Base-by-base conservation (phyloP, 106 monocot species). In the Dendrobium catenatum region DNA sequence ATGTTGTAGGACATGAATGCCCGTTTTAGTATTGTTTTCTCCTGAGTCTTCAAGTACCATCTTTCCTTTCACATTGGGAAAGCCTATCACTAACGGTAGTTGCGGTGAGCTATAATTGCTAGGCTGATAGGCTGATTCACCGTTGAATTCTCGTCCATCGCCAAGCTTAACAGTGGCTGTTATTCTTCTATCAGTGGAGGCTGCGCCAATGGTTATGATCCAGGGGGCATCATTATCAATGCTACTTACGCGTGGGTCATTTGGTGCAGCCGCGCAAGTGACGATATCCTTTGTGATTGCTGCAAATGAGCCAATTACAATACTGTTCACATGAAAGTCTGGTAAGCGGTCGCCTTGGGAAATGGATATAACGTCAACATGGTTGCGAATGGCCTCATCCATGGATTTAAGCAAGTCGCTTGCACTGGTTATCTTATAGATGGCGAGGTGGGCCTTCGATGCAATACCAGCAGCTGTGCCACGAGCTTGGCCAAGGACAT, bases 381-480 rank as follows among this genome's bases (percentile, higher is more conserved):
- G 78, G 31, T 83, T 82, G 20, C 24, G 29, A 26, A 83, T 73
- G 55, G 87, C 89, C 9, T 40, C 22, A 13, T 89, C 86, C 9
- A 83, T 81, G 3, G 42, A 78, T 2, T 61, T 76, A 2, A 87
- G 5, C 17, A 83, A 22, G 24, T 82, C 82, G 6, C 43, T 27
- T 27, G 27, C 27, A 27, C 27, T 27, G 0, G 27, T 27, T 27
- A 27, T 27, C 27, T 27, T 27, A 27, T 27, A 27, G 47, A 85
- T 31, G 26, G 89, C 83, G 5, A 87, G 20, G 78, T 90, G 84
- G 0, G 90, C 86, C 3, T 70, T 55, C 0, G 87, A 81, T 24
- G 87, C 85, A 8, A 86, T 83, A 11, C 89, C 87, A 11, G 77
- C 67, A 15, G 85, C 83, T 7, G 29, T 68, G 8, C 85, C 87